phyloP scores from a whole-genome alignment of 1,139 yeast genomes.

The Lodderomyces jiufengensis region DNA sequence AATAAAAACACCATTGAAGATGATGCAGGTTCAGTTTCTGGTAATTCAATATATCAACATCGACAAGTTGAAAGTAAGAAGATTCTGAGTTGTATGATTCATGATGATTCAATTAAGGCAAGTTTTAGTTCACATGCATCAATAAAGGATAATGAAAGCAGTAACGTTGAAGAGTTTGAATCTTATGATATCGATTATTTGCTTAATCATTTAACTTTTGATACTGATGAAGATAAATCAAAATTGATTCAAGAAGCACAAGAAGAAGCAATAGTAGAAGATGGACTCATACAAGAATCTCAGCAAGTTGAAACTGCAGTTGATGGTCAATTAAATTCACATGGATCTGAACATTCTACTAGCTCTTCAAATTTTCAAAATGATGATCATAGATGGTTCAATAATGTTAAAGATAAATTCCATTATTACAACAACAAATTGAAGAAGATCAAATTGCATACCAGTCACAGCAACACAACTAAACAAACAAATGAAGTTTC shows the following conservation, averaged over 20 bases:
- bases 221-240: background rate
- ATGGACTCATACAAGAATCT: background rate
- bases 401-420: background rate
- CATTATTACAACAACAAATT: conserved; percentile 1
- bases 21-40: too few species aligned
- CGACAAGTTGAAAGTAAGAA: conserved; percentile 1
- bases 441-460: background rate
- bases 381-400: background rate
- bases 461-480: too few species aligned
- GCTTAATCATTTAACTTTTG: background rate
- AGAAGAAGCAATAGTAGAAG: too few species aligned
- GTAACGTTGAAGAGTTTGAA: too few species aligned
- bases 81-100: background rate
- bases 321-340: too few species aligned
- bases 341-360: too few species aligned
- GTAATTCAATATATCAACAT: background rate
- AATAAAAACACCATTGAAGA: background rate
- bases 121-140: conserved; percentile 5
- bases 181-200: too few species aligned
- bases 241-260: background rate
- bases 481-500: too few species aligned
- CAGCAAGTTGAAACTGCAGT: background rate
- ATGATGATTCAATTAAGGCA: background rate
- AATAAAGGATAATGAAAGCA: background rate
- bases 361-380: background rate